A percentile compares a stretch with the other conserved stretches of the same genome.
Conservation (phyloP, 1,284 basidiomycete genomes). For the Leccinum proliferum region DNA sequence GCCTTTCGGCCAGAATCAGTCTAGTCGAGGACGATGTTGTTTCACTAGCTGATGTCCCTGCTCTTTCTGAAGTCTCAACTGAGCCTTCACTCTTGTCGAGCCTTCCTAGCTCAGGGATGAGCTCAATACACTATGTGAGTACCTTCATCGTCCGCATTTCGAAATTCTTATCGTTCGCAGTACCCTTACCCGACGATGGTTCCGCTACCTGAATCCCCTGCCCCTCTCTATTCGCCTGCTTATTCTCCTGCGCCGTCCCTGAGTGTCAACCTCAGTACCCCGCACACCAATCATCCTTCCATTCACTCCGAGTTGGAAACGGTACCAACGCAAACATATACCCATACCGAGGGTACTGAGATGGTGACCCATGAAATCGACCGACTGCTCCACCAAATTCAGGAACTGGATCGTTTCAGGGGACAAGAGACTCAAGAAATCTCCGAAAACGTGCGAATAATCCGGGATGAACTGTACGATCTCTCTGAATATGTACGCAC, state of each 20-base stretch:
- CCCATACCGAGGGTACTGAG: constrained; percentile 26
- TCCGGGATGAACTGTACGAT: constrained; percentile 57
- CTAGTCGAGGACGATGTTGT: constrained; percentile 31
- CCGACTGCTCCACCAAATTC: constrained; percentile 58
- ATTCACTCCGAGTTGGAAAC: constrained; percentile 52
- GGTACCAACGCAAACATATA: constrained; percentile 25
- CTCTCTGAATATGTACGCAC: constrained; percentile 42
- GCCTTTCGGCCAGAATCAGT: constrained; percentile 32
- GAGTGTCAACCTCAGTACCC: constrained; percentile 59
- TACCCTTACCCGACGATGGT: constrained; percentile 27
- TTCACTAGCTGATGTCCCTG: constrained; percentile 23
- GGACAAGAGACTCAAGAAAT: constrained; percentile 58
- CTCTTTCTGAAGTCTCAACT: constrained; percentile 36
- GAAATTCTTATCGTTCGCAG: constrained; percentile 12
- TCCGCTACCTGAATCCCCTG: constrained; percentile 32
- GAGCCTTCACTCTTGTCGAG: constrained; percentile 51
- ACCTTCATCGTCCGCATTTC: constrained; percentile 22
- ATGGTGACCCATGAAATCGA: constrained; percentile 63
- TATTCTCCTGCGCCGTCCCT: constrained; percentile 36
- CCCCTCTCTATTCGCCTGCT: constrained; percentile 26
- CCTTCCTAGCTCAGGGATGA: constrained; percentile 17
- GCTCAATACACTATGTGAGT: constrained; percentile 30
- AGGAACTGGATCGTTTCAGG: constrained; percentile 51
- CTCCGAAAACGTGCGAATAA: constrained; percentile 51
- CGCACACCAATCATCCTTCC: constrained; percentile 53